A percentile compares a stretch with the other conserved stretches of the same genome.
Evolutionary conservation across 164 flowering plant genomes (phyloP).

Genomic region (Chimonanthus praecox): DNA sequence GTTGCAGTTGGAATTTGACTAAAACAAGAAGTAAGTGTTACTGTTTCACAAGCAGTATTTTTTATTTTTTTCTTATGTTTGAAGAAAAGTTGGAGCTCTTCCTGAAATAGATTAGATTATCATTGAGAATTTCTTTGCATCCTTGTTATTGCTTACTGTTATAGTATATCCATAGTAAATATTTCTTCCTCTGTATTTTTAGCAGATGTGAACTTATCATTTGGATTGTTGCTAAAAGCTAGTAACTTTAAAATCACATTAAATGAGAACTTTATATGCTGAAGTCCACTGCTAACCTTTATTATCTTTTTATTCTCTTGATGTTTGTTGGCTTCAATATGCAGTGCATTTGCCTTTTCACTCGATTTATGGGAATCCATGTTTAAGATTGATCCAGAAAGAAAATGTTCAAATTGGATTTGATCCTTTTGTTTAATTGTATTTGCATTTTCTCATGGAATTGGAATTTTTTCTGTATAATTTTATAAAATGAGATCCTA

Average conservation of each 20-base stretch:
- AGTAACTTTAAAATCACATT: background rate
- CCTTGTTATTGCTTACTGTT: background rate
- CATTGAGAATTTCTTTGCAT: no score
- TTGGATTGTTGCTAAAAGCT: background rate
- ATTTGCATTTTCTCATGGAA: background rate
- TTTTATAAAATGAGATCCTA: no score
- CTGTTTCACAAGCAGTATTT: background rate
- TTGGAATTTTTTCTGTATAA: no score
- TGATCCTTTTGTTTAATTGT: background rate
- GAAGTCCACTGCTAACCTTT: background rate
- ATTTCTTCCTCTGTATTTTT: background rate
- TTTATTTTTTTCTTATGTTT: background rate
- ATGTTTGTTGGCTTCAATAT: background rate
- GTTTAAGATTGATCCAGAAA: background rate
- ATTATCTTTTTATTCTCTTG: background rate
- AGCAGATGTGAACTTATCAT: background rate
- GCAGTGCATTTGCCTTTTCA: background rate
- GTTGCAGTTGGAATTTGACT: background rate
- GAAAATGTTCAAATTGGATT: background rate
- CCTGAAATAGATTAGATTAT: background rate
- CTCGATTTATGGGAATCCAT: background rate
- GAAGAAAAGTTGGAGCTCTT: background rate
- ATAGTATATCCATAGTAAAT: background rate
- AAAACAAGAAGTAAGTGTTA: background rate
- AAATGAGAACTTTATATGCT: background rate